Evolutionary conservation across 805 yeast species (phyloP).

Genomic region (Crinitomyces ghanaensis): DNA sequence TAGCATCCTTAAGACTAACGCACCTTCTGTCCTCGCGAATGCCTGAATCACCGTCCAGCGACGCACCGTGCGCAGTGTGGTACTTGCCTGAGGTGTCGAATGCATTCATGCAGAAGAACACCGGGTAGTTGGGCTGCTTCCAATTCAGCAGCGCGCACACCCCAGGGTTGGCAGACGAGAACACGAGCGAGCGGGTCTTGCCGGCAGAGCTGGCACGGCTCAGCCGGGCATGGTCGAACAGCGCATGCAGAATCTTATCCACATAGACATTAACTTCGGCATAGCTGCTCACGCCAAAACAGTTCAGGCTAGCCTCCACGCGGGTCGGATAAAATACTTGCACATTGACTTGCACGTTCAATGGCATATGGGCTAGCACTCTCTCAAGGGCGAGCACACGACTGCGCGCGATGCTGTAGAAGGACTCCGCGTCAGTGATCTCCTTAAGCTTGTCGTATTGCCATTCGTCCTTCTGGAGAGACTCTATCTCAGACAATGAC

Average conservation of each 20-base stretch:
- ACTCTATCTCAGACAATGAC: conserved; percentile 26
- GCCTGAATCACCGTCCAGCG: conserved; percentile 16
- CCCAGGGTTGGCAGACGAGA: conserved; percentile 75
- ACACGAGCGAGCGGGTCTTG: conserved; percentile 55
- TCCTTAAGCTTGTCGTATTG: conserved; percentile 17
- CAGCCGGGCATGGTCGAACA: conserved; percentile 63
- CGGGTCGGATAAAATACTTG: conserved; percentile 65
- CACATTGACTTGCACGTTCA: conserved; percentile 53
- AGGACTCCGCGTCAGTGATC: conserved; percentile 19
- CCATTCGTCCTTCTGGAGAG: conserved; percentile 4
- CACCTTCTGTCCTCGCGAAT: conserved; percentile 32
- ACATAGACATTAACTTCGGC: conserved; percentile 59
- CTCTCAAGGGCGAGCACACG: conserved; percentile 50
- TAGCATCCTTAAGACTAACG: conserved; percentile 65
- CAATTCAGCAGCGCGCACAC: conserved; percentile 93
- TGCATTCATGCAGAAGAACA: conserved; percentile 62
- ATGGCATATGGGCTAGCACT: conserved; percentile 44
- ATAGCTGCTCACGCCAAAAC: conserved; percentile 24
- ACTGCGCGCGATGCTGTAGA: conserved; percentile 35
- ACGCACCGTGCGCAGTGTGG: conserved; percentile 22
- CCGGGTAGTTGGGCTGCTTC: conserved; percentile 98
- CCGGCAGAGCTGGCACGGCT: conserved; percentile 17
- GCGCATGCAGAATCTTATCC: conserved; percentile 56
- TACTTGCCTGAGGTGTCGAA: conserved; percentile 10
- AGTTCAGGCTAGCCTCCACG: conserved; percentile 22